These are phyloP conservation scores for Yamagishiella unicocca DNA, from an alignment of 139 green algal species.

Conservation along the genomic window DNA sequence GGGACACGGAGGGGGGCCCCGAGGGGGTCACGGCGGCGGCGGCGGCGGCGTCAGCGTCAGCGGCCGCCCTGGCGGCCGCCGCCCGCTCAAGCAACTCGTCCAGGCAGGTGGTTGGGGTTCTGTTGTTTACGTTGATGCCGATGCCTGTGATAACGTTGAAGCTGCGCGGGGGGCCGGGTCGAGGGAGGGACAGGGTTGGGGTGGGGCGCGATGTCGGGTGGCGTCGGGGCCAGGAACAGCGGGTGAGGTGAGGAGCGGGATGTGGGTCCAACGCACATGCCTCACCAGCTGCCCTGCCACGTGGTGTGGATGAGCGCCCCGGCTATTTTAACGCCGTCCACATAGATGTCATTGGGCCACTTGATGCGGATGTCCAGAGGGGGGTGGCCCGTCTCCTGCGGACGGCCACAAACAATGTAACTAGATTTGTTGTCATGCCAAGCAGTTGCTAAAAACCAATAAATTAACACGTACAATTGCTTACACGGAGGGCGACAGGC, in stretches of 20 bases:
- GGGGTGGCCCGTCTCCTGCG: slow-evolving; percentile 3
- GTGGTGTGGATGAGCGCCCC: slow-evolving; percentile 93
- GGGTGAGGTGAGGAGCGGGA: too few relatives aligned
- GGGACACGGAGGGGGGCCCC: slow-evolving; percentile 19
- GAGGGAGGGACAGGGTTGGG: background rate
- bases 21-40: slow-evolving; percentile 13
- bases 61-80: background rate
- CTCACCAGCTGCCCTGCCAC: slow-evolving; percentile 58
- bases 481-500: too few relatives aligned
- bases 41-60: slow-evolving; percentile 6
- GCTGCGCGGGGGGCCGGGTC: background rate
- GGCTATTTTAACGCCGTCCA: slow-evolving; percentile 83
- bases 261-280: background rate
- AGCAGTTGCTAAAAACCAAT: too few relatives aligned
- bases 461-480: too few relatives aligned
- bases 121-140: slow-evolving; percentile 94
- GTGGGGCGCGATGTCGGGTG: too few relatives aligned
- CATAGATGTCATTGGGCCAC: slow-evolving; percentile 98
- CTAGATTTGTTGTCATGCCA: too few relatives aligned
- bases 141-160: slow-evolving; percentile 88
- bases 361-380: slow-evolving; percentile 85
- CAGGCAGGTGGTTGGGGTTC: slow-evolving; percentile 92
- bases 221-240: too few relatives aligned
- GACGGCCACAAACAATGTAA: too few relatives aligned
- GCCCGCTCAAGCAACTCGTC: slow-evolving; percentile 71